Evolutionary conservation across 371 early-diverging fungal genomes (phyloP).

Genomic region (Homolaphlyctis polyrhiza): DNA sequence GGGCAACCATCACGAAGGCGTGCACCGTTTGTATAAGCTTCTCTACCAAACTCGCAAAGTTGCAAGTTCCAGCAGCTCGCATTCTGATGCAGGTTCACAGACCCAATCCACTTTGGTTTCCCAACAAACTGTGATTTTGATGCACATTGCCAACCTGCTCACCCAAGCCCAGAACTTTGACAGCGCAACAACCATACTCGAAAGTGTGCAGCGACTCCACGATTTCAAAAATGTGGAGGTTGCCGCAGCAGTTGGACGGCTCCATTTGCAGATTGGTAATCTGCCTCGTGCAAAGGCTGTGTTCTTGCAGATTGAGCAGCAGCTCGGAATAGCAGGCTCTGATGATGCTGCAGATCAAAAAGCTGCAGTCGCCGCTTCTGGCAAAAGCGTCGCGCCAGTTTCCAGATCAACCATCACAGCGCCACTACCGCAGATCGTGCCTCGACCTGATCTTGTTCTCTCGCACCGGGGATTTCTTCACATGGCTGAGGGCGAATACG

Average conservation of each 20-base stretch:
- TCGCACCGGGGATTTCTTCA: slow-evolving; percentile 20
- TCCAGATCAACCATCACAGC: background rate
- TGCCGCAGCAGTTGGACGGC: slow-evolving; percentile 20
- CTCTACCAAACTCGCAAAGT: slow-evolving; percentile 1
- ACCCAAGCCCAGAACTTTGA: slow-evolving; percentile 21
- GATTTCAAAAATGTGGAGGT: slow-evolving; percentile 16
- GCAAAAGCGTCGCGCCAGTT: background rate
- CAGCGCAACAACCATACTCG: slow-evolving; percentile 16
- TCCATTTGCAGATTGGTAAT: slow-evolving; percentile 29
- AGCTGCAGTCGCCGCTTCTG: background rate
- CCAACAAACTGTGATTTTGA: background rate
- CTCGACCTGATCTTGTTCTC: slow-evolving; percentile 16
- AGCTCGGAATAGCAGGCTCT: background rate
- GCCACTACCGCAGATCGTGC: background rate
- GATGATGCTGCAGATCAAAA: background rate
- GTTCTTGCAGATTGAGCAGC: slow-evolving; percentile 12
- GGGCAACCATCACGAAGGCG: slow-evolving; percentile 16
- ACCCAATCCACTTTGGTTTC: too few relatives aligned
- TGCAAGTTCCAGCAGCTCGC: too few relatives aligned
- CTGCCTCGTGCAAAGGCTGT: slow-evolving; percentile 11
- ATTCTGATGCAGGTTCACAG: background rate
- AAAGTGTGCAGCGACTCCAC: slow-evolving; percentile 2
- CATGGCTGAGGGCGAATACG: slow-evolving; percentile 23
- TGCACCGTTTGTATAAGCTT: slow-evolving; percentile 16
- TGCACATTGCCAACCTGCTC: slow-evolving; percentile 22